Percentiles rank a stretch among this genome's conserved stretches.
Evolutionary conservation across 805 yeast genomes (phyloP).

Genomic region (Nakazawaea wyomingensis): DNA sequence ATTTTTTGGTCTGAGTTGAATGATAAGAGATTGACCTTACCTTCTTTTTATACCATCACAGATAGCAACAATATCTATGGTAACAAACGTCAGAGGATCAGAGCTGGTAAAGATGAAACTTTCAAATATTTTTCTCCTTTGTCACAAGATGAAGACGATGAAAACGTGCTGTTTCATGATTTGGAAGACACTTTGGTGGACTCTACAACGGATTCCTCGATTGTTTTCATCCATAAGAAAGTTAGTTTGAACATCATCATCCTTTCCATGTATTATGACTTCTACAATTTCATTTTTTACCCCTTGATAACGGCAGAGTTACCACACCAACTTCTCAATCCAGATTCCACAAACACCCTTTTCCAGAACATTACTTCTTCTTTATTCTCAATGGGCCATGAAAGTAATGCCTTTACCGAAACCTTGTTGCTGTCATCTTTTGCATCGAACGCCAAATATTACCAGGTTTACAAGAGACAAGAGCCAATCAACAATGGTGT

Average conservation of each 20-base stretch:
- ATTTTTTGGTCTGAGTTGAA: constrained; percentile 8
- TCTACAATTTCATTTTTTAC: constrained; percentile 1
- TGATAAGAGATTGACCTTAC: constrained; percentile 8
- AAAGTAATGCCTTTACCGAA: constrained; percentile 3
- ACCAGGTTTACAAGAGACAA: constrained; percentile 6
- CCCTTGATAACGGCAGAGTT: constrained; percentile 3
- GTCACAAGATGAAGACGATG: not conserved
- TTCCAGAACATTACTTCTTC: not conserved
- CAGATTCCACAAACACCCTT: not conserved
- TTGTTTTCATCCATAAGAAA: constrained; percentile 9
- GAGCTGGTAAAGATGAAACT: constrained; percentile 10
- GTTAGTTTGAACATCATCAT: constrained; percentile 2
- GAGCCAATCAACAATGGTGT: constrained; percentile 7
- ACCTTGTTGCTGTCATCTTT: constrained; percentile 8
- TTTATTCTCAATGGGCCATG: not conserved
- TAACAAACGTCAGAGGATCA: constrained; percentile 5
- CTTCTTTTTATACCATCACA: constrained; percentile 6
- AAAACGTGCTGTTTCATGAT: constrained; percentile 9
- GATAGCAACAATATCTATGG: constrained; percentile 8
- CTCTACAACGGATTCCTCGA: constrained; percentile 12
- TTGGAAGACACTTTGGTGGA: constrained; percentile 11
- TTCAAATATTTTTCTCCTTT: constrained; percentile 6
- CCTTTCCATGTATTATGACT: constrained; percentile 11
- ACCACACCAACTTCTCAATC: not conserved
- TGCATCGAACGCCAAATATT: constrained; percentile 5